A percentile compares a stretch with the other conserved stretches of the same genome.
These are phyloP conservation scores for Aspergillus ruber DNA, from an alignment of 2,329 filamentous ascomycete species.

Conservation along the genomic window DNA sequence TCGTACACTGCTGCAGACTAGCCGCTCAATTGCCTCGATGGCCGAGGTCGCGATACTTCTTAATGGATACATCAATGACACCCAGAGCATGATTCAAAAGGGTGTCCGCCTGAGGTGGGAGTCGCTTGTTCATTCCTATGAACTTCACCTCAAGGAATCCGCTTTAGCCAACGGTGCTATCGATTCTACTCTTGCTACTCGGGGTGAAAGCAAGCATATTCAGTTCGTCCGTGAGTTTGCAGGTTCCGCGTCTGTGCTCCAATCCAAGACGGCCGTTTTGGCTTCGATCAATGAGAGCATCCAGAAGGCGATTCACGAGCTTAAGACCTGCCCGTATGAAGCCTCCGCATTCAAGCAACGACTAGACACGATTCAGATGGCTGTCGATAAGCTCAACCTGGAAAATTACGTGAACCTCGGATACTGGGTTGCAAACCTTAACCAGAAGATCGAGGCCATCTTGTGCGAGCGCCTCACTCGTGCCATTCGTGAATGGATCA, in stretches of 20 bases:
- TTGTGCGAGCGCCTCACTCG: conserved; percentile 75
- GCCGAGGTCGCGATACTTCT: conserved; percentile 79
- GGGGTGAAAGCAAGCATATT: conserved; percentile 83
- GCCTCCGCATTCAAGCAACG: conserved; percentile 70
- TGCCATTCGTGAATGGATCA: conserved; percentile 81
- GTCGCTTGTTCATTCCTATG: conserved; percentile 94
- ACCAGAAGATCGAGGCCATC: conserved; percentile 73
- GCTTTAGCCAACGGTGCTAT: conserved; percentile 55
- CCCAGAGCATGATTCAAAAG: conserved; percentile 74
- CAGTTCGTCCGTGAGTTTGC: conserved; percentile 95
- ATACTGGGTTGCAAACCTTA: conserved; percentile 83
- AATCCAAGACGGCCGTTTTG: conserved; percentile 77
- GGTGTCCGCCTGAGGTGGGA: conserved; percentile 93
- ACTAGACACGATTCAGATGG: conserved; percentile 78
- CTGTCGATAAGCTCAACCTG: conserved; percentile 91
- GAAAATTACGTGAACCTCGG: conserved; percentile 92
- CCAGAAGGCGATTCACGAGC: conserved; percentile 74
- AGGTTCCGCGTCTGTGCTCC: conserved; percentile 75
- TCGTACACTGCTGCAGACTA: conserved; percentile 84
- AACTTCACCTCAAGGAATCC: conserved; percentile 69
- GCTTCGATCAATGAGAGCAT: conserved; percentile 71
- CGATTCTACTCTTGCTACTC: conserved; percentile 51
- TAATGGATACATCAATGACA: conserved; percentile 86
- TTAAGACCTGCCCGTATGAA: conserved; percentile 79
- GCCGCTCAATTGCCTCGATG: conserved; percentile 77